Conservation (phyloP, 768 basidiomycete genomes). For the Lentinula aciculospora region DNA sequence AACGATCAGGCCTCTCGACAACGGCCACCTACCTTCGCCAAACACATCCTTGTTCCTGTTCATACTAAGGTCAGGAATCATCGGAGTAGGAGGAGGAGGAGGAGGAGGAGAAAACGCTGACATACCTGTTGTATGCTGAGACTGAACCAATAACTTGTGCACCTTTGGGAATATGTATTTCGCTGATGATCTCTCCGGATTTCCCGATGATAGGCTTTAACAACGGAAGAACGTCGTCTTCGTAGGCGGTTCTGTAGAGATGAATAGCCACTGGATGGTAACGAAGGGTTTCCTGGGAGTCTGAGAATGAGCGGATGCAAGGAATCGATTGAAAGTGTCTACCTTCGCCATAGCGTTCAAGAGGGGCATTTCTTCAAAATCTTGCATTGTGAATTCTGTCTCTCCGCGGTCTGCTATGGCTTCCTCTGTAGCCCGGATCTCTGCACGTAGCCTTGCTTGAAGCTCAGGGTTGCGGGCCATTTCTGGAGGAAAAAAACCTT, state of each 20-base stretch:
- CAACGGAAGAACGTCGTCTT: slow-evolving; percentile 41
- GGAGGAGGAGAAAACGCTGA: slow-evolving; percentile 17
- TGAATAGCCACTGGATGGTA: slow-evolving; percentile 33
- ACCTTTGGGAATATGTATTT: slow-evolving; percentile 30
- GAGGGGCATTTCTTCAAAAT: slow-evolving; percentile 50
- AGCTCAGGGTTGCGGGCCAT: neutral
- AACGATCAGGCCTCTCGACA: neutral
- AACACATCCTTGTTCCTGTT: slow-evolving; percentile 28
- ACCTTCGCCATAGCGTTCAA: slow-evolving; percentile 42
- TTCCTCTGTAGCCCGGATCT: neutral
- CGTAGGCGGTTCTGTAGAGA: slow-evolving; percentile 31
- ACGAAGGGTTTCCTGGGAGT: slow-evolving; percentile 38
- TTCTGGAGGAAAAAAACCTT: neutral
- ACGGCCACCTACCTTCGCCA: slow-evolving; percentile 21
- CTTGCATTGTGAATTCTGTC: slow-evolving; percentile 30
- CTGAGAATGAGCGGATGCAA: neutral
- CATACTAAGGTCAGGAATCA: neutral
- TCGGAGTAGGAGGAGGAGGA: no score
- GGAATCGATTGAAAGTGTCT: neutral
- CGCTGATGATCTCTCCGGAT: slow-evolving; percentile 23
- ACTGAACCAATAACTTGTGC: slow-evolving; percentile 29
- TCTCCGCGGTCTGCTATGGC: slow-evolving; percentile 9
- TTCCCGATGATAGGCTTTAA: slow-evolving; percentile 26
- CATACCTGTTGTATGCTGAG: slow-evolving; percentile 30
- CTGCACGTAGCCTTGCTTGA: slow-evolving; percentile 1